Base-by-base conservation (phyloP, 495 filamentous ascomycete genomes). In the Lasiosphaeria hispida region DNA sequence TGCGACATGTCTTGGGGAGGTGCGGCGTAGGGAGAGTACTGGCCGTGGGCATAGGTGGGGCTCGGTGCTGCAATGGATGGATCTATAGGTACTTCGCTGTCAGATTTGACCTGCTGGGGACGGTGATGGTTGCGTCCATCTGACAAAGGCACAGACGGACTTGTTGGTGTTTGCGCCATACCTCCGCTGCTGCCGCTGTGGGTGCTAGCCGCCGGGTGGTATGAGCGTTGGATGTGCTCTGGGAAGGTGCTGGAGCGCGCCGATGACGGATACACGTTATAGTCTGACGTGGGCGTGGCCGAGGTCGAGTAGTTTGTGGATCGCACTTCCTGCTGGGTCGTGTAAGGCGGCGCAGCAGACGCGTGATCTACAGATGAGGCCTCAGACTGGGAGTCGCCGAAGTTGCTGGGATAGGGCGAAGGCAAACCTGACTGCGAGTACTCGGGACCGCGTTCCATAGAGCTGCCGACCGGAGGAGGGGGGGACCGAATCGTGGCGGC, bases 391-490 rank as follows among this genome's bases (percentile, higher is more conserved):
- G 79, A 77, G 79, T 84, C 80, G 76, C 79, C 84, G 77, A 80
- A 77, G 73, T 81, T 80, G 66, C 83, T 79, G 79, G 86, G 81
- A 81, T 85, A 86, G 80, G 85, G 88, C 86, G 85, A 86, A 77
- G 83, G 86, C 92, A 90, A 95, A 96, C 92, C 93, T 96, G 91
- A 87, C 87, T 96, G 92, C 88, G 90, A 85, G 81, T 92, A 96
- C 76, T 95, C 91, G 80, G 89, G 83, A 81, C 87, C 85, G 83
- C 89, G 89, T 83, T 92, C 89, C 89, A 96, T 94, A 86, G 77
- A 80, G 74, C 74, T 76, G 63, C 73, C 72, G 74, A 66, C 43
- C 30, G 15, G 17, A 23, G 18, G 43, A 18, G 19, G 64, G 60
- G 68, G 51, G 51, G 67, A 62, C 18, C 70, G 71, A 69, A 67